Evolutionary conservation across 257 asterid species (phyloP).

Genomic region (Solanum paucissectum): DNA sequence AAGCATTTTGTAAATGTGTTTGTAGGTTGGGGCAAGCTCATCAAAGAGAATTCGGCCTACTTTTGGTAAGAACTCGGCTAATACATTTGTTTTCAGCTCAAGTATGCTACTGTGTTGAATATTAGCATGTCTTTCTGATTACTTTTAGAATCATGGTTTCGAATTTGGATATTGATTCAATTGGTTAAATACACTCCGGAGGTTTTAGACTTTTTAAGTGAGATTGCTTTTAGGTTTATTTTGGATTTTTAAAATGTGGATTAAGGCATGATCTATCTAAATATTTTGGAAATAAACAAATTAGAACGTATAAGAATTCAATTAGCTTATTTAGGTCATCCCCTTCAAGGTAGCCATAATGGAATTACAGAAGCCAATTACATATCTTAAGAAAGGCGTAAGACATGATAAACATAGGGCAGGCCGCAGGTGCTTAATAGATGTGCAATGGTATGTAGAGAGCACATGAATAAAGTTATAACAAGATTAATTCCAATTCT

Average conservation of each 20-base stretch:
- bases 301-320: not conserved
- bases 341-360: not conserved
- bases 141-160: not conserved
- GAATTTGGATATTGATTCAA: not conserved
- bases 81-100: not conserved
- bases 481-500: not conserved
- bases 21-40: conserved; percentile 57
- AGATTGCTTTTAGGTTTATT: not conserved
- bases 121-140: not conserved
- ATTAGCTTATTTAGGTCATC: not conserved
- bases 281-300: not conserved
- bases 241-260: not conserved
- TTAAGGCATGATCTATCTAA: not conserved
- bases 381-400: not conserved
- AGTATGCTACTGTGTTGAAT: not conserved
- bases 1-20: not conserved
- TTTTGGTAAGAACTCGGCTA: conserved; percentile 31
- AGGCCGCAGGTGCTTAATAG: not conserved
- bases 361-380: not conserved
- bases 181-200: not conserved
- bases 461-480: not conserved
- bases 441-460: not conserved
- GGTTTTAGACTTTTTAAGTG: not conserved
- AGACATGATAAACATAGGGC: not conserved
- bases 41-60: conserved; percentile 55